Evolutionary conservation across 495 filamentous ascomycete species (phyloP).

Genomic region (Tuber indicum): DNA sequence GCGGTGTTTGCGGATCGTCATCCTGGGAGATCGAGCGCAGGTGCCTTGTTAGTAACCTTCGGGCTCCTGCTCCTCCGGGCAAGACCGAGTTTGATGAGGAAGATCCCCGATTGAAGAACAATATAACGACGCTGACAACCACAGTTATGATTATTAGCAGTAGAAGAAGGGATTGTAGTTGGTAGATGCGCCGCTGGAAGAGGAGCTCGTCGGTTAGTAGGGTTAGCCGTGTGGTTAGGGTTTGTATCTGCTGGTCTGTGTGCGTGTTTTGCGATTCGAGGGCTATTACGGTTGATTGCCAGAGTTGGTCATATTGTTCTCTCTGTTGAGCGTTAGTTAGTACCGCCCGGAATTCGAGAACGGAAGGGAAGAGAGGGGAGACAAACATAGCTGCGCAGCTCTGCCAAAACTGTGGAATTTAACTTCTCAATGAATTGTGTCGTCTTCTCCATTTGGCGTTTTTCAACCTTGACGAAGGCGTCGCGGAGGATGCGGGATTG

Average conservation of each 20-base stretch:
- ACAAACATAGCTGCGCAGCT: slow-evolving; percentile 62
- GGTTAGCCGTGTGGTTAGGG: slow-evolving; percentile 71
- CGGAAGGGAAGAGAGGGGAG: neutral
- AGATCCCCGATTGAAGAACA: slow-evolving; percentile 43
- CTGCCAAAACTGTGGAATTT: slow-evolving; percentile 78
- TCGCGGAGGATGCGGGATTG: slow-evolving; percentile 88
- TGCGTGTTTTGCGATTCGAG: slow-evolving; percentile 80
- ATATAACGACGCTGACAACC: slow-evolving; percentile 64
- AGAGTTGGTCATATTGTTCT: slow-evolving; percentile 88
- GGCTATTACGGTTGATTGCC: slow-evolving; percentile 88
- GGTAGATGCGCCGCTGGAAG: slow-evolving; percentile 90
- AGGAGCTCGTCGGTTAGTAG: slow-evolving; percentile 89
- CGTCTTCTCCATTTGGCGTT: slow-evolving; percentile 76
- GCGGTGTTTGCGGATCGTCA: slow-evolving; percentile 31
- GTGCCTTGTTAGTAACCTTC: neutral
- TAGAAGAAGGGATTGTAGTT: slow-evolving; percentile 78
- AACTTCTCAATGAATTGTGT: slow-evolving; percentile 71
- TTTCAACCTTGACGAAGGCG: slow-evolving; percentile 84
- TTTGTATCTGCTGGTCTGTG: slow-evolving; percentile 69
- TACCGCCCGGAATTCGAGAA: neutral
- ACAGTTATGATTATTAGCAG: slow-evolving; percentile 64
- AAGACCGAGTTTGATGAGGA: neutral
- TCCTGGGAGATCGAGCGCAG: slow-evolving; percentile 18
- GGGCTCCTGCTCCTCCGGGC: neutral
- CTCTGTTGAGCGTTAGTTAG: slow-evolving; percentile 42